Percentiles rank a stretch among this genome's conserved stretches.
These are phyloP conservation scores for Beauveria sp. DNA, from an alignment of 2,329 filamentous ascomycete species.

Conservation along the genomic window DNA sequence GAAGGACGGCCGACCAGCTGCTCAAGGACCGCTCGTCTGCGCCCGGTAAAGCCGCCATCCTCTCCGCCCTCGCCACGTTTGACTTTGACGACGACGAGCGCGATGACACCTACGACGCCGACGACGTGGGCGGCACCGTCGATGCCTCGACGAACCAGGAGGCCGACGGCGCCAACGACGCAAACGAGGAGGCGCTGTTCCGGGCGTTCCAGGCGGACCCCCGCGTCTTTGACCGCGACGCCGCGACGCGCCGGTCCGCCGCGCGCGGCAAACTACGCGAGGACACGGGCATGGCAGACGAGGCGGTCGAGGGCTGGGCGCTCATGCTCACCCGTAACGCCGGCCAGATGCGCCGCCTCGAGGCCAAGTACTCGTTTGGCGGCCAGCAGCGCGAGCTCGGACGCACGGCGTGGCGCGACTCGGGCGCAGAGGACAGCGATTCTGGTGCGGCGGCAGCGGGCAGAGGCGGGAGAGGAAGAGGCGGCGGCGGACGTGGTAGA, in stretches of 20 bases:
- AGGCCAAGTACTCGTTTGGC: slow-evolving; percentile 60
- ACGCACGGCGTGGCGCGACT: slow-evolving; percentile 57
- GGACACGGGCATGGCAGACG: slow-evolving; percentile 84
- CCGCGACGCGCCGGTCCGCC: slow-evolving; percentile 57
- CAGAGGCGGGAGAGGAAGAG: slow-evolving; percentile 38
- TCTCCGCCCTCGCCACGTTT: slow-evolving; percentile 81
- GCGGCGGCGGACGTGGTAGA: slow-evolving; percentile 38
- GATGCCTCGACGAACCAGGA: slow-evolving; percentile 55
- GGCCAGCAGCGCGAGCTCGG: slow-evolving; percentile 59
- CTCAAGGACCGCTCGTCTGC: slow-evolving; percentile 57
- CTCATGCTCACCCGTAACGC: slow-evolving; percentile 75
- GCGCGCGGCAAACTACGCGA: slow-evolving; percentile 57
- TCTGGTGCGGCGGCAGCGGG: slow-evolving; percentile 31
- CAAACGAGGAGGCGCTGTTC: slow-evolving; percentile 67
- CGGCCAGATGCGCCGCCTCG: slow-evolving; percentile 58
- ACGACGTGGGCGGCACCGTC: slow-evolving; percentile 83
- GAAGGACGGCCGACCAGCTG: slow-evolving; percentile 62
- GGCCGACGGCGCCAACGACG: slow-evolving; percentile 38
- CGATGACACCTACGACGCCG: slow-evolving; percentile 92
- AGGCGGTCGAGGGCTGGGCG: slow-evolving; percentile 89
- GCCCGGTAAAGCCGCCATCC: slow-evolving; percentile 74
- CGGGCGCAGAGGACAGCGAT: slow-evolving; percentile 51
- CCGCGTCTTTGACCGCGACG: slow-evolving; percentile 63
- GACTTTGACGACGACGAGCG: slow-evolving; percentile 93
- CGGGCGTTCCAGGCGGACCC: slow-evolving; percentile 59